Percentiles rank a stretch among this genome's conserved stretches.
phyloP scores from a whole-genome alignment of 2,329 filamentous ascomycete genomes.

The Nigrospora osmanthi region DNA sequence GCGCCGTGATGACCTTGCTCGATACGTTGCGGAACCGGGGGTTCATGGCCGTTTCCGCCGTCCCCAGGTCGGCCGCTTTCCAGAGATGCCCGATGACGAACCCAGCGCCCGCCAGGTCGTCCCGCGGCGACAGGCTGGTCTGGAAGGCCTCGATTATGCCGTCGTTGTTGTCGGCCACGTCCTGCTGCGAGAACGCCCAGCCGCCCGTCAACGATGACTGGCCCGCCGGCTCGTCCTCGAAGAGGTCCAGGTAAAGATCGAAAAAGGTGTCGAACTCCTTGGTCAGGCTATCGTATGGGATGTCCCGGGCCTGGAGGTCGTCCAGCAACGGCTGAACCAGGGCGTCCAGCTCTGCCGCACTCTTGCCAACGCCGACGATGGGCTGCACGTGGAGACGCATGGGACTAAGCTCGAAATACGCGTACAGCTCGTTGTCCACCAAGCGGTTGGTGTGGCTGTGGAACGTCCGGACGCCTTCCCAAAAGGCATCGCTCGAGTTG shows the following conservation, averaged over 20 bases:
- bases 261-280: conserved; percentile 24
- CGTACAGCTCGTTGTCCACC: conserved; percentile 31
- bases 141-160: conserved; percentile 26
- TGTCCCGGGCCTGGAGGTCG: conserved; percentile 18
- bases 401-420: conserved; percentile 35
- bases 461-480: conserved; percentile 37
- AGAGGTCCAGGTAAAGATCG: conserved; percentile 28
- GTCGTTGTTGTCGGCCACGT: conserved; percentile 25
- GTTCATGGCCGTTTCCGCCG: conserved; percentile 27
- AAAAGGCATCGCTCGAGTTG: conserved; percentile 32
- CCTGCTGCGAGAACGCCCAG: conserved; percentile 26
- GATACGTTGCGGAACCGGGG: conserved; percentile 27
- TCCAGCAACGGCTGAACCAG: conserved; percentile 26
- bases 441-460: conserved; percentile 32
- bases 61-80: conserved; percentile 19
- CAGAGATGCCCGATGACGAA: conserved; percentile 30
- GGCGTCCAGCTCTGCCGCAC: conserved; percentile 20
- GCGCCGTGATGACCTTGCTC: conserved; percentile 24
- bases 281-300: conserved; percentile 18
- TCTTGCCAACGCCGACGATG: conserved; percentile 27
- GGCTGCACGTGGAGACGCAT: conserved; percentile 31
- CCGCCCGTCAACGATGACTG: conserved; percentile 26
- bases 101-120: conserved; percentile 16
- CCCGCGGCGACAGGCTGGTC: conserved; percentile 18
- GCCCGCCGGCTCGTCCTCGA: conserved; percentile 25